Percentiles rank a stretch among this genome's conserved stretches.
These are phyloP conservation scores for Globisporangium middletonii DNA, from an alignment of 352 stramenopile species.

Conservation along the genomic window DNA sequence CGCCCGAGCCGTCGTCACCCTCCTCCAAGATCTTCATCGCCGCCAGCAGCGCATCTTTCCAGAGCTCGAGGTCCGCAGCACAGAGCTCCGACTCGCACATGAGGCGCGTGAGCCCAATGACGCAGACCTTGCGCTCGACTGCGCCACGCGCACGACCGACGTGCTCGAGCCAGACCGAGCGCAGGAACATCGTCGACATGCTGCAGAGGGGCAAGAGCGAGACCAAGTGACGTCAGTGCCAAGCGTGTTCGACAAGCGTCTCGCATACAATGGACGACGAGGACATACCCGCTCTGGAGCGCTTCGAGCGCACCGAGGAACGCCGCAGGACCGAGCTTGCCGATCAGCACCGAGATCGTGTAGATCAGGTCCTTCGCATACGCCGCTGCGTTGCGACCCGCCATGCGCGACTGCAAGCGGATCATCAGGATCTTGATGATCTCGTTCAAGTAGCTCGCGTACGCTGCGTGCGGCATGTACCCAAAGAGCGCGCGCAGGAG, in stretches of 20 bases:
- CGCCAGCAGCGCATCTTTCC: slow-evolving; percentile 41
- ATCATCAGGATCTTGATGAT: slow-evolving; percentile 95
- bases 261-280: slow-evolving; percentile 7
- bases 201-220: slow-evolving; percentile 33
- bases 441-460: slow-evolving; percentile 80
- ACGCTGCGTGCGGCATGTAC: slow-evolving; percentile 74
- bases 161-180: slow-evolving; percentile 85
- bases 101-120: slow-evolving; percentile 62
- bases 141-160: slow-evolving; percentile 59
- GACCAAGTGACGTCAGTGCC: slow-evolving; percentile 17
- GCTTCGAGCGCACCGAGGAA: slow-evolving; percentile 82
- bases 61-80: slow-evolving; percentile 40
- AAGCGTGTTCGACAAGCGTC: not conserved
- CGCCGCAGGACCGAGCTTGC: slow-evolving; percentile 77
- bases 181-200: slow-evolving; percentile 90
- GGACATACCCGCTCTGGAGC: slow-evolving; percentile 77
- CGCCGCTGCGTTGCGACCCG: slow-evolving; percentile 70
- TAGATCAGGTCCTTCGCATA: slow-evolving; percentile 90
- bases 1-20: slow-evolving; percentile 42
- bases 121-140: slow-evolving; percentile 60
- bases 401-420: slow-evolving; percentile 90
- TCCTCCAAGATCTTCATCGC: slow-evolving; percentile 59
- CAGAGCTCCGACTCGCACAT: slow-evolving; percentile 73
- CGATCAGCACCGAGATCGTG: slow-evolving; percentile 84
- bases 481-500: slow-evolving; percentile 88